phyloP scores from a whole-genome alignment of 1,284 basidiomycete genomes.

The Heliocybe sulcata region DNA sequence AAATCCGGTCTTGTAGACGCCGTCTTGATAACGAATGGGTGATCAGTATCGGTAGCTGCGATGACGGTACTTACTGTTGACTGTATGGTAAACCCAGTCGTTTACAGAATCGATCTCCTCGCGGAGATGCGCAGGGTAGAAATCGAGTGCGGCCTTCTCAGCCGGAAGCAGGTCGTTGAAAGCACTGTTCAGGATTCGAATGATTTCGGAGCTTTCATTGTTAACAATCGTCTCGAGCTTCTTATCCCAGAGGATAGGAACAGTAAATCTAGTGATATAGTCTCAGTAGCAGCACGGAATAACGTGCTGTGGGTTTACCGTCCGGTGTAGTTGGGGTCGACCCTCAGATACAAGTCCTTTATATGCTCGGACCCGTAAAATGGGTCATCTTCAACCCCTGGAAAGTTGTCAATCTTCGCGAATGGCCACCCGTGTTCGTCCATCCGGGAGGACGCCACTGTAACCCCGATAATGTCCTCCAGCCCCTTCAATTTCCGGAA shows the following conservation, averaged over 20 bases:
- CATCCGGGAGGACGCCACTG: slow-evolving; percentile 84
- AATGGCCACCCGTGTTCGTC: slow-evolving; percentile 87
- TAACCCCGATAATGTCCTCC: slow-evolving; percentile 78
- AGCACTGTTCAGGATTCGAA: slow-evolving; percentile 83
- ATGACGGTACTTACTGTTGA: slow-evolving; percentile 58
- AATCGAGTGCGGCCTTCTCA: slow-evolving; percentile 61
- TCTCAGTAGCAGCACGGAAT: no score
- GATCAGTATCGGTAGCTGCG: not conserved
- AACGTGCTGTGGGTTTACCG: slow-evolving; percentile 33
- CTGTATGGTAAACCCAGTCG: slow-evolving; percentile 78
- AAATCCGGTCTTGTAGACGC: slow-evolving; percentile 89
- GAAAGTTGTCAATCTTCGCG: slow-evolving; percentile 61
- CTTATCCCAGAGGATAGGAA: slow-evolving; percentile 95
- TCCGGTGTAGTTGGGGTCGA: slow-evolving; percentile 62
- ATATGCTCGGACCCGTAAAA: slow-evolving; percentile 67
- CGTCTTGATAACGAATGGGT: slow-evolving; percentile 36
- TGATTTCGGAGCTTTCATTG: slow-evolving; percentile 93
- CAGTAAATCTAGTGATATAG: slow-evolving; percentile 59
- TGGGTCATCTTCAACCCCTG: slow-evolving; percentile 67
- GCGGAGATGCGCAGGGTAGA: slow-evolving; percentile 72
- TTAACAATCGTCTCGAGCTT: slow-evolving; percentile 87
- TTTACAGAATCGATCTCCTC: slow-evolving; percentile 85
- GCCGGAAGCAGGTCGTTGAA: slow-evolving; percentile 71
- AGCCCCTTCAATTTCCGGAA: slow-evolving; percentile 88
- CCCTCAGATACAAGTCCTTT: slow-evolving; percentile 82